These are phyloP conservation scores for Trypanosoma mega DNA, from an alignment of 208 protist species.

Conservation along the genomic window DNA sequence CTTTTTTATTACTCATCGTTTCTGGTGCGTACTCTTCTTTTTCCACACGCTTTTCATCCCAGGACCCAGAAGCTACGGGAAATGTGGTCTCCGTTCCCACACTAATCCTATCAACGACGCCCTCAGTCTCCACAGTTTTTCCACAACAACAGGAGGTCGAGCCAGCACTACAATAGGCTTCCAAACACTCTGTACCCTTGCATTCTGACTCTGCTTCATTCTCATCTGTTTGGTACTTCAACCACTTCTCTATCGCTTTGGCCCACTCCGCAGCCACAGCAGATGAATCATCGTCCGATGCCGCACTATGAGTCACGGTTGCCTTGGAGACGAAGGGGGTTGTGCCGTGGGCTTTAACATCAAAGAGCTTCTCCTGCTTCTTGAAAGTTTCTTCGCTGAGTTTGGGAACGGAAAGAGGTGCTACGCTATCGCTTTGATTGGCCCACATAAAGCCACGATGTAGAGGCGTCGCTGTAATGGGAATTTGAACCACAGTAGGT, in stretches of 20 bases:
- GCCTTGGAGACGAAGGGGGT: neutral
- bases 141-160: no score
- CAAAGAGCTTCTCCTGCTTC: neutral
- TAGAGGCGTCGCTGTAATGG: constrained; percentile 1
- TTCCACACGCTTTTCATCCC: no score
- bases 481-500: constrained; percentile 34
- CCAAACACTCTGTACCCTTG: no score
- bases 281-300: neutral
- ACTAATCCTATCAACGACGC: no score
- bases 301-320: neutral
- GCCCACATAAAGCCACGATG: neutral
- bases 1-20: no score
- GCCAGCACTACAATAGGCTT: no score
- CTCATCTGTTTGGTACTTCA: constrained; percentile 1
- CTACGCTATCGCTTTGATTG: neutral
- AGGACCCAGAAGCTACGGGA: no score
- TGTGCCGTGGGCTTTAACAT: neutral
- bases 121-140: no score
- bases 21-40: no score
- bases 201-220: neutral
- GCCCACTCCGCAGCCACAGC: neutral
- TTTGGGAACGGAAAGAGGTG: neutral
- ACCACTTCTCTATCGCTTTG: constrained; percentile 5
- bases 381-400: neutral
- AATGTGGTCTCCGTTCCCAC: no score